Evolutionary conservation across 257 asterid species (phyloP), one percentile per base, ranked within the genome.

Genomic region (Nicotiana noctiflora): DNA sequence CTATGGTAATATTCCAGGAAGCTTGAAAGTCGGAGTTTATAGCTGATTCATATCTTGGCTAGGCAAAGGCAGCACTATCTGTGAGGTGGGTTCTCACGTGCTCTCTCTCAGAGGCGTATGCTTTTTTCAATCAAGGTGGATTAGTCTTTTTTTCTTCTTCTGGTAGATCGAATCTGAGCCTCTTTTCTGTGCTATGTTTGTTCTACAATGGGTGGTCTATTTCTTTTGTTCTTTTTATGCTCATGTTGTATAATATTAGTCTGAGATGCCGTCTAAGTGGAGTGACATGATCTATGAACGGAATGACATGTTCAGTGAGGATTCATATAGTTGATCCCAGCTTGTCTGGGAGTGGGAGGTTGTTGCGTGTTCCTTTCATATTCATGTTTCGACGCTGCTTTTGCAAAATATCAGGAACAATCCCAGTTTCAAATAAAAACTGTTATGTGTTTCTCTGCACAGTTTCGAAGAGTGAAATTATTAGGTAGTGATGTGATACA

Each of bases 1-100:
- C 84, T 84, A 31, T 84, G 84, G 76, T 84, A 80, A 84, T 84
- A 18, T 18, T 57, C 62, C 75, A 79, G 75, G 67, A 75, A 61
- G 83, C 74, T 21, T 37, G 44, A 77, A 13, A n/a, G 0, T 44
- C 77, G 65, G 46, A 27, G 0, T 56, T 77, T 44, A 76, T 62
- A 1, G 40, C 31, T 10, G 81, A 40, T 14, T 62, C 51, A 82
- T 66, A 76, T 66, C 86, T 81, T 81, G 86, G 82, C 52, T 14
- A 81, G 80, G 84, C 80, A 81, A 46, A 53, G 17, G 32, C 17
- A 23, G 27, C 5, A 3, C 4, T 2, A 29, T 60, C 29, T 60
- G 66, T 61, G 34, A 61, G 37, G 34, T 25, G 3, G 9, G 32
- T 61, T 61, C 18, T 61, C 10, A 23, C 23, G 18, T 61, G 18